A percentile compares a stretch with the other conserved stretches of the same genome.
These are phyloP conservation scores for Lipomyces oligophaga DNA, from an alignment of 805 yeast genomes.

Conservation along the genomic window DNA sequence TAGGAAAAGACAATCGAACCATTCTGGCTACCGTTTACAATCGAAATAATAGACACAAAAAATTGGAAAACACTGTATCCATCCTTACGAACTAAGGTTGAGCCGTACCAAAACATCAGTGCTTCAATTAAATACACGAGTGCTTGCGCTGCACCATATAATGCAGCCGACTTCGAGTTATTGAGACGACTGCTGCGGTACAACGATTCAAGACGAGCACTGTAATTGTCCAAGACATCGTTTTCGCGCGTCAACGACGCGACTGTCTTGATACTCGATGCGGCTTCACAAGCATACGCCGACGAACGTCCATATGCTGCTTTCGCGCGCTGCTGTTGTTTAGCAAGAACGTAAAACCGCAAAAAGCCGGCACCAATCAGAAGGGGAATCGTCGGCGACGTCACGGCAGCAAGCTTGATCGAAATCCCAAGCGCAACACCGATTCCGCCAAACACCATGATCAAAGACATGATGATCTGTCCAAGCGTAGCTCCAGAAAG, in stretches of 20 bases:
- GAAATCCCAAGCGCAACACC: slow-evolving; percentile 40
- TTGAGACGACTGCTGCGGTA: slow-evolving; percentile 11
- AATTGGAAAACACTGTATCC: slow-evolving; percentile 37
- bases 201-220: slow-evolving; percentile 10
- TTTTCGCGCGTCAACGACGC: slow-evolving; percentile 43
- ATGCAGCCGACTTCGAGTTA: slow-evolving; percentile 17
- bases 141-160: slow-evolving; percentile 21
- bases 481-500: slow-evolving; percentile 35
- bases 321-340: slow-evolving; percentile 39
- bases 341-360: slow-evolving; percentile 38
- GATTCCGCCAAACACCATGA: slow-evolving; percentile 41
- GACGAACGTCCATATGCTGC: slow-evolving; percentile 34
- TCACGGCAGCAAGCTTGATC: slow-evolving; percentile 43
- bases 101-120: slow-evolving; percentile 45
- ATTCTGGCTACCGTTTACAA: slow-evolving; percentile 43
- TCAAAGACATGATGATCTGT: slow-evolving; percentile 34
- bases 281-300: slow-evolving; percentile 41
- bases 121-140: slow-evolving; percentile 40
- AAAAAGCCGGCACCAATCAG: slow-evolving; percentile 42
- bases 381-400: slow-evolving; percentile 38
- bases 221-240: slow-evolving; percentile 38
- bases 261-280: slow-evolving; percentile 43
- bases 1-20: slow-evolving; percentile 43
- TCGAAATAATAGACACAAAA: slow-evolving; percentile 40
- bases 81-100: slow-evolving; percentile 38